Percentiles rank a stretch among this genome's conserved stretches.
These are phyloP conservation scores for Cyberlindnera veronae DNA, from an alignment of 805 yeast species.

Conservation along the genomic window DNA sequence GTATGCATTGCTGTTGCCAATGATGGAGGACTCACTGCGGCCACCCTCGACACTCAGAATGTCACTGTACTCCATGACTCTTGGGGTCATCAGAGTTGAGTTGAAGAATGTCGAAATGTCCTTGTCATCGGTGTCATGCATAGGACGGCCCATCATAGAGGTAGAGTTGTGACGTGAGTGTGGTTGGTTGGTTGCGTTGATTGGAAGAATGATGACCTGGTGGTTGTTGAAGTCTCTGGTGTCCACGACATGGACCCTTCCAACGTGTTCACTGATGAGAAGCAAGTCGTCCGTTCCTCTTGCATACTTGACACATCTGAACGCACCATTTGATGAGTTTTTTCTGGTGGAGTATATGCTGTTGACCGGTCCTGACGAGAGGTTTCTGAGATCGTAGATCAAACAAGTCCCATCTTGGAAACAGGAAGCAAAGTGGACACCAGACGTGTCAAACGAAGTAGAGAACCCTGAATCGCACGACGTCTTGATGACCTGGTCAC, in stretches of 20 bases:
- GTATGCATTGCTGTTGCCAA: conserved; percentile 5
- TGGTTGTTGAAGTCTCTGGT: conserved; percentile 69
- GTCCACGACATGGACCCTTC: conserved; percentile 82
- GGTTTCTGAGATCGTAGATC: conserved; percentile 71
- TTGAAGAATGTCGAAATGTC: neutral
- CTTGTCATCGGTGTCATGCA: neutral
- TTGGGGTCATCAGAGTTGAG: conserved; percentile 16
- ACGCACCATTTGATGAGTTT: conserved; percentile 55
- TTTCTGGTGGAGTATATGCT: conserved; percentile 59
- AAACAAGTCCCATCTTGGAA: conserved; percentile 84
- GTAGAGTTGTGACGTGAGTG: conserved; percentile 11
- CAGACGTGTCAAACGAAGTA: conserved; percentile 73
- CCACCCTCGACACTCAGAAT: conserved; percentile 22
- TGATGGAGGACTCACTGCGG: neutral
- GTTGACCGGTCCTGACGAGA: conserved; percentile 45
- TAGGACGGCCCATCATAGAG: conserved; percentile 5
- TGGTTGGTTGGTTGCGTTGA: conserved; percentile 16
- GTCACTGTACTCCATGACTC: conserved; percentile 24
- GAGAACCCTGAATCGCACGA: conserved; percentile 80
- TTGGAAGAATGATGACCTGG: conserved; percentile 70
- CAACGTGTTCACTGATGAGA: conserved; percentile 78
- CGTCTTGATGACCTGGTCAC: conserved; percentile 45
- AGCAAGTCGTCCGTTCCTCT: conserved; percentile 71
- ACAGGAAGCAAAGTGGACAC: conserved; percentile 67
- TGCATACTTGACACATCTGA: conserved; percentile 60